Evolutionary conservation across 2,329 filamentous ascomycete genomes (phyloP).

Genomic region (Ceratocystis papillata): DNA sequence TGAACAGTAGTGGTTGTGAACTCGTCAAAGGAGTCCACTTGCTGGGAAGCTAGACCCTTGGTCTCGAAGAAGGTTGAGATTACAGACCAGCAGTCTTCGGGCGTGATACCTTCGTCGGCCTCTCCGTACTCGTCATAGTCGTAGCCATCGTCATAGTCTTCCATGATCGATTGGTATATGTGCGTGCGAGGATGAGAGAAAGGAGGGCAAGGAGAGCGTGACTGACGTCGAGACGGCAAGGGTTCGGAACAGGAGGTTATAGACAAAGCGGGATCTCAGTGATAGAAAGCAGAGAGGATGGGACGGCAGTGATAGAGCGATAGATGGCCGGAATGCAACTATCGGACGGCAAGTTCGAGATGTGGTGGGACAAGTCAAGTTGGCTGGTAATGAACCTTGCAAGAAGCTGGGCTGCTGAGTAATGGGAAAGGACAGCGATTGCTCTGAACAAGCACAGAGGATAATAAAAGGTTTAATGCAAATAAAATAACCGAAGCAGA

Average conservation of each 20-base stretch:
- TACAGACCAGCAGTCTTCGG: conserved; percentile 96
- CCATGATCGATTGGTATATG: conserved; percentile 35
- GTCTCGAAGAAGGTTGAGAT: conserved; percentile 94
- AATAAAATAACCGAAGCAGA: background rate
- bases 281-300: background rate
- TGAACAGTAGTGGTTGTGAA: conserved; percentile 92
- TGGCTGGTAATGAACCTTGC: background rate
- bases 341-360: background rate
- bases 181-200: conserved; percentile 25
- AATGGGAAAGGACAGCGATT: conserved; percentile 8
- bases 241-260: background rate
- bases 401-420: conserved; percentile 15
- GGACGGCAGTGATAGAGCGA: background rate
- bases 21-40: conserved; percentile 96
- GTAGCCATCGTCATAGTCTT: conserved; percentile 46
- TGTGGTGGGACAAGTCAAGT: background rate
- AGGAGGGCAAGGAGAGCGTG: background rate
- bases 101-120: conserved; percentile 64
- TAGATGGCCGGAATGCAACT: background rate
- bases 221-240: background rate
- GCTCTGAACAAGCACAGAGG: background rate
- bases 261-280: background rate
- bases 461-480: background rate
- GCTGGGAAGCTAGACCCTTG: conserved; percentile 92
- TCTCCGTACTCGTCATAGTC: conserved; percentile 62